Evolutionary conservation across 768 basidiomycete genomes (phyloP).

Genomic region (Pulveroboletus sp.): DNA sequence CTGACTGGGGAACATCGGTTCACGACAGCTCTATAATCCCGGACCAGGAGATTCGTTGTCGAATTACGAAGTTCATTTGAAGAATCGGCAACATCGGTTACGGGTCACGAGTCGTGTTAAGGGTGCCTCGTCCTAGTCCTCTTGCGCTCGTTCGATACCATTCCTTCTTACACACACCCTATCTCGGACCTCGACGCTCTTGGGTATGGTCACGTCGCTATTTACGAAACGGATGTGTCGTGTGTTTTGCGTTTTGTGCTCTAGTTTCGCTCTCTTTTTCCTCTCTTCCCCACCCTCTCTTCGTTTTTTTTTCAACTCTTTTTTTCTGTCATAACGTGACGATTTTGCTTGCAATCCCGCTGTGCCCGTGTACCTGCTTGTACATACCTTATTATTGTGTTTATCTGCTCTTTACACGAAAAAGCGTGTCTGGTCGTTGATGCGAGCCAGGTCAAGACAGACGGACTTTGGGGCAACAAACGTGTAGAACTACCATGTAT

Average conservation of each 20-base stretch:
- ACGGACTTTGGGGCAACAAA: not conserved
- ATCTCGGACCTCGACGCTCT: slow-evolving; percentile 11
- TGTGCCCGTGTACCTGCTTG: slow-evolving; percentile 28
- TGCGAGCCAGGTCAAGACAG: slow-evolving; percentile 5
- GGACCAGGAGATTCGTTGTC: slow-evolving; percentile 81
- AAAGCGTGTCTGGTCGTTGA: not conserved
- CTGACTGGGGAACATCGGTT: not conserved
- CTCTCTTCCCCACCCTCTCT: not conserved
- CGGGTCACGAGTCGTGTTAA: slow-evolving; percentile 58
- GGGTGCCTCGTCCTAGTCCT: slow-evolving; percentile 17
- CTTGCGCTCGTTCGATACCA: not conserved
- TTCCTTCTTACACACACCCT: not conserved
- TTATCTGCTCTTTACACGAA: slow-evolving; percentile 19
- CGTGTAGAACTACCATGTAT: slow-evolving; percentile 1
- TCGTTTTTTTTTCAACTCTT: not conserved
- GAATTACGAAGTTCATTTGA: slow-evolving; percentile 92
- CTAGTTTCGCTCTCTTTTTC: not conserved
- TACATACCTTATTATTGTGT: slow-evolving; percentile 36
- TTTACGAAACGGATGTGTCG: slow-evolving; percentile 12
- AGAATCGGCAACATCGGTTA: slow-evolving; percentile 75
- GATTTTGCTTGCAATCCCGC: slow-evolving; percentile 20
- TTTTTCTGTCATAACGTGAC: slow-evolving; percentile 11
- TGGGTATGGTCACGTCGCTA: slow-evolving; percentile 7
- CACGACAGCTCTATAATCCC: slow-evolving; percentile 73
- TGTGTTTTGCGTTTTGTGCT: slow-evolving; percentile 9